Base-by-base conservation (phyloP, 2,329 filamentous ascomycete species). In the Sclerotinia glacialis region DNA sequence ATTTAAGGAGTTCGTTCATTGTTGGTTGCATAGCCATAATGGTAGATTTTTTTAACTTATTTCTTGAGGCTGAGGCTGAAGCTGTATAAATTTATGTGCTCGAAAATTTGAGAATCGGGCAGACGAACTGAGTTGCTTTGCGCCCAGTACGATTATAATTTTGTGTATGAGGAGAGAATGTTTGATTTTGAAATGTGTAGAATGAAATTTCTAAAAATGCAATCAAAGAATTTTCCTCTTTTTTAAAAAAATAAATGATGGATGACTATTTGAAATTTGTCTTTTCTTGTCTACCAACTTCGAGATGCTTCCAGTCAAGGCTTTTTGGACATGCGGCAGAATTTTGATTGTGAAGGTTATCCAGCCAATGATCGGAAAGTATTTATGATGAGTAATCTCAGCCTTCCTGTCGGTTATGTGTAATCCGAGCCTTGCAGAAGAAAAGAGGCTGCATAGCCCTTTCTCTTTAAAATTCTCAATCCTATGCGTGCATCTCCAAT, bases 1-100 rank as follows among this genome's bases (percentile, higher is more conserved):
- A 77, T 73, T 78, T 76, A 28, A 78, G 75, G 68, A 78, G 74
- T 40, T 72, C 68, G 67, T 74, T 76, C 64, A 78, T 71, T 23
- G 69, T 71, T 64, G 73, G 73, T 63, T 76, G 72, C 74, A 75
- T 75, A 26, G 31, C 62, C 62, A 64, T 64, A 18, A 46, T 58
- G 42, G 40, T 6, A 46, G 52, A 40, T 47, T 46, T n/a, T 49
- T 40, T 14, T 14, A 40, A 14, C 21, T 6, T 60, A 23, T 7
- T 23, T 34, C 47, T 5, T 18, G 23, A 9, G 31, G 9, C 14
- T 18, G 23, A 9, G 31, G 9, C 14, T 18, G 21, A 37, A 37
- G 28, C 31, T 23, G 12, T 59, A 11, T 34, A 49, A 18, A 47
- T 37, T 18, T n/a, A 12, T 34, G 11, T 34, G 12, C n/a, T 59